Evolutionary conservation across 1,139 yeast genomes (phyloP).

Genomic region (Nakaseomyces delphensis): DNA sequence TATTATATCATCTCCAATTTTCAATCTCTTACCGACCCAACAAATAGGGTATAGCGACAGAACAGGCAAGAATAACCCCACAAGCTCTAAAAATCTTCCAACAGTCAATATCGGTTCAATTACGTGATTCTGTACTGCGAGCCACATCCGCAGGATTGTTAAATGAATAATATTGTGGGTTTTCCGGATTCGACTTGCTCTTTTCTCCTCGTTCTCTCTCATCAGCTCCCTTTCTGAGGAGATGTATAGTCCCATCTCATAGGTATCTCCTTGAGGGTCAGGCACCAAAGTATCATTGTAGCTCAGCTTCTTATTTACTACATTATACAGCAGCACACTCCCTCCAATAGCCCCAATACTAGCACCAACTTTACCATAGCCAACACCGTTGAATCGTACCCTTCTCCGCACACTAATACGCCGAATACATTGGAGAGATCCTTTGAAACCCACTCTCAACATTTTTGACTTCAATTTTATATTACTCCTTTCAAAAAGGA

Average conservation of each 20-base stretch:
- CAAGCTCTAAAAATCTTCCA: slow-evolving; percentile 59
- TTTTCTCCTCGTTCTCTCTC: slow-evolving; percentile 19
- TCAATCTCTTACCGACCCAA: slow-evolving; percentile 45
- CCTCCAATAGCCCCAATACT: background rate
- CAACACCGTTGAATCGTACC: no score
- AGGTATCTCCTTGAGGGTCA: slow-evolving; percentile 48
- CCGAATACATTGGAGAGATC: background rate
- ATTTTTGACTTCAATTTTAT: no score
- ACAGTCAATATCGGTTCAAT: slow-evolving; percentile 64
- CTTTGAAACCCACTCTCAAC: background rate
- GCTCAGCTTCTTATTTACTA: background rate
- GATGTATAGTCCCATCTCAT: slow-evolving; percentile 56
- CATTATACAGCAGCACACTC: background rate
- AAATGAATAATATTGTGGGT: background rate
- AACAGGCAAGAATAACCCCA: slow-evolving; percentile 63
- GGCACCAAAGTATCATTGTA: slow-evolving; percentile 31
- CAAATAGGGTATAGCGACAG: slow-evolving; percentile 56
- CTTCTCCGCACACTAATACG: background rate
- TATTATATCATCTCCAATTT: slow-evolving; percentile 27
- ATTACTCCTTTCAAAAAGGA: no score
- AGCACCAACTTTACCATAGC: no score
- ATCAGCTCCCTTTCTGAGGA: slow-evolving; percentile 47
- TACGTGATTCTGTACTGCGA: slow-evolving; percentile 42
- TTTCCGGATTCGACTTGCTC: background rate
- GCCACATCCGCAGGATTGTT: slow-evolving; percentile 35